phyloP scores from a whole-genome alignment of 2,329 filamentous ascomycete species.

The Neofusicoccum ribis region DNA sequence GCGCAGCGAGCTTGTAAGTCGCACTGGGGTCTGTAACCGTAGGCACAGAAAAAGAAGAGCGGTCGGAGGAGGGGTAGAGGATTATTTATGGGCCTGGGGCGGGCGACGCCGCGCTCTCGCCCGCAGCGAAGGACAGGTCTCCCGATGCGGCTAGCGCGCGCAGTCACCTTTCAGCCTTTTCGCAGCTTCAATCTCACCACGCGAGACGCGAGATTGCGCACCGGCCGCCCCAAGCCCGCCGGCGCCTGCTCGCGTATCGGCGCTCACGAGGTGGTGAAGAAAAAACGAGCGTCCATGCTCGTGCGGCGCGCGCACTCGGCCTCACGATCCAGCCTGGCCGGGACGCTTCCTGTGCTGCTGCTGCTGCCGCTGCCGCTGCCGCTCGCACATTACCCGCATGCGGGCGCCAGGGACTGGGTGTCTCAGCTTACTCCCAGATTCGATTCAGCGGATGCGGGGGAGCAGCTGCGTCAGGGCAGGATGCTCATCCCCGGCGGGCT shows the following conservation, averaged over 20 bases:
- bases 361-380: too few relatives aligned
- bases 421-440: not conserved
- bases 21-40: not conserved
- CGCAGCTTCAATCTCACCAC: not conserved
- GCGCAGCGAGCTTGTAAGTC: not conserved
- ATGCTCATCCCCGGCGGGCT: not conserved
- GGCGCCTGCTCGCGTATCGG: not conserved
- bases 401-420: not conserved
- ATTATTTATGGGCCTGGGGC: conserved; percentile 9
- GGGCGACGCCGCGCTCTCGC: not conserved
- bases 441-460: conserved; percentile 1
- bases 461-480: not conserved
- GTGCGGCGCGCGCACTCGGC: not conserved
- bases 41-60: not conserved
- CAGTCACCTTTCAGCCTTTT: conserved; percentile 1
- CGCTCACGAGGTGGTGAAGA: not conserved
- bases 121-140: not conserved
- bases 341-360: not conserved
- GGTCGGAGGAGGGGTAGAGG: not conserved
- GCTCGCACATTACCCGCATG: not conserved
- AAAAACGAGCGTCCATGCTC: not conserved
- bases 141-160: not conserved
- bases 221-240: not conserved
- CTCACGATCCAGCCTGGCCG: not conserved
- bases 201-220: not conserved